These are phyloP conservation scores for Malassezia globosa DNA, from an alignment of 1,284 basidiomycete genomes.

Conservation along the genomic window DNA sequence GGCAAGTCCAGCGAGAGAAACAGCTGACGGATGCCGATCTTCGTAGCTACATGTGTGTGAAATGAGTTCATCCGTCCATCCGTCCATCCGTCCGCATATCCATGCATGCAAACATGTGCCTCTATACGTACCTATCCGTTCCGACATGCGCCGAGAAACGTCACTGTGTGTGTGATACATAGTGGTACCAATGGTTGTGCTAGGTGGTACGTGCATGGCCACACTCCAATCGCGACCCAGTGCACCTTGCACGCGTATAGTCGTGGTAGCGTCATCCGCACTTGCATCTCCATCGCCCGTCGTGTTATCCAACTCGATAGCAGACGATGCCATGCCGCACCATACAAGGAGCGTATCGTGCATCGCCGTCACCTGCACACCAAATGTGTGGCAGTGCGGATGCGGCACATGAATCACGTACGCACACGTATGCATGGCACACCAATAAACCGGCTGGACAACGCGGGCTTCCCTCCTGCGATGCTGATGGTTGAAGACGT, in stretches of 20 bases:
- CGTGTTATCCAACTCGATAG: not conserved
- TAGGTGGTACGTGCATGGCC: conserved; percentile 16
- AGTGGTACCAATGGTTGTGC: not conserved
- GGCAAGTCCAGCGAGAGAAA: conserved; percentile 28
- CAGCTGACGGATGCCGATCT: conserved; percentile 21
- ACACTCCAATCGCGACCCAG: conserved; percentile 22
- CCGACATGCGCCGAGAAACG: conserved; percentile 3
- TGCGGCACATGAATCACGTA: conserved; percentile 12
- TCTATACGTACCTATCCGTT: conserved; percentile 7
- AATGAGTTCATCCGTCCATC: too few species aligned
- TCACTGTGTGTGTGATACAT: conserved; percentile 1
- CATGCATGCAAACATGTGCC: too few species aligned
- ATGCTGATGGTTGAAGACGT: not conserved
- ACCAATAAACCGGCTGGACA: not conserved
- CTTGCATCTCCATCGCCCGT: conserved; percentile 11
- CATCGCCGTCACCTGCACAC: conserved; percentile 9
- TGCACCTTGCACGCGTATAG: too few species aligned
- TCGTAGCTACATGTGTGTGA: conserved; percentile 15
- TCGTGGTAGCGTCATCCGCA: conserved; percentile 8
- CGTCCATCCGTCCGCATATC: too few species aligned
- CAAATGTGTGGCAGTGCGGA: conserved; percentile 1
- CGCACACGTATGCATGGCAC: conserved; percentile 7
- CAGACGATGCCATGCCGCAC: conserved; percentile 4
- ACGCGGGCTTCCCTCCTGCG: not conserved
- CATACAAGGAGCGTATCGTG: conserved; percentile 13